Percentiles rank a stretch among this genome's conserved stretches.
These are phyloP conservation scores for Allium cepa DNA, from an alignment of 106 monocot species.

Conservation along the genomic window DNA sequence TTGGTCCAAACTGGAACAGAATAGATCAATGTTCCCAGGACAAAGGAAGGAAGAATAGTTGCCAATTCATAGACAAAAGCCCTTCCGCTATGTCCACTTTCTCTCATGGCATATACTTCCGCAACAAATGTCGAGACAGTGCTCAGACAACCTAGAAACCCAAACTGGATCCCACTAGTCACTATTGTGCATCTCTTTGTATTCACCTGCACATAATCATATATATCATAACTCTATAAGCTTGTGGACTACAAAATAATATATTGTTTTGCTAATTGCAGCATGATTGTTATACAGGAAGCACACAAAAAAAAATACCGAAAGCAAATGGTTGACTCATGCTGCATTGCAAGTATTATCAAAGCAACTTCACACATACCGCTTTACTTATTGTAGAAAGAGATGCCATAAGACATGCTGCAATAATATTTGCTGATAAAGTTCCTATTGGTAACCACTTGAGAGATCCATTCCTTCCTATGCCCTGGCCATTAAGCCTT, in stretches of 20 bases:
- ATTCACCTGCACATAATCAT: constrained; percentile 42
- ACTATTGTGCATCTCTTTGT: constrained; percentile 34
- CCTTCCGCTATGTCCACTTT: constrained; percentile 46
- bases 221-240: not conserved
- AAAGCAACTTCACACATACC: constrained; percentile 17
- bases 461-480: constrained; percentile 44
- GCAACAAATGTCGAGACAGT: constrained; percentile 90
- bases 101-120: constrained; percentile 78
- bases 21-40: constrained; percentile 64
- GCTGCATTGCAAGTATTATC: not conserved
- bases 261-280: not conserved
- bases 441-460: constrained; percentile 90
- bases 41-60: constrained; percentile 65
- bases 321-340: not conserved
- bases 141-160: constrained; percentile 88
- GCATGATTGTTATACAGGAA: not conserved
- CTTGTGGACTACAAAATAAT: not conserved
- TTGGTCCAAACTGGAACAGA: constrained; percentile 78
- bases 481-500: constrained; percentile 68
- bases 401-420: constrained; percentile 68
- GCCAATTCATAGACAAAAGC: constrained; percentile 37
- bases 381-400: constrained; percentile 55
- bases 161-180: constrained; percentile 62
- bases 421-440: constrained; percentile 66
- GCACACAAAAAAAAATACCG: not conserved